Evolutionary conservation across 116 monocot species (phyloP).

Genomic region (Phalaenopsis hybrid): DNA sequence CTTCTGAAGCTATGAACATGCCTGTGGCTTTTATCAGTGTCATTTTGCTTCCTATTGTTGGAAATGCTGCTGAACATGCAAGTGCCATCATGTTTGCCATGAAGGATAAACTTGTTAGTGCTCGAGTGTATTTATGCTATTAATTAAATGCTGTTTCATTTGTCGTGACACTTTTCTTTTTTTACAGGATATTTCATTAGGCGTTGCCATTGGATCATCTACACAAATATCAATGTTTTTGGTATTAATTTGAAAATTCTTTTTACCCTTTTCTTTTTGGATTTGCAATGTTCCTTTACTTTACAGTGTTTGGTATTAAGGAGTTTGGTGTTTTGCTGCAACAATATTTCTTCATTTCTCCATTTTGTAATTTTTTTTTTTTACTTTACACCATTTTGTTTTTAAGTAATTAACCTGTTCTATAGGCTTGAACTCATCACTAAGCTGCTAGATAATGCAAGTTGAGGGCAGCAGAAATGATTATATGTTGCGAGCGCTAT

Average conservation of each 20-base stretch:
- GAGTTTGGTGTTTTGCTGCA: not conserved
- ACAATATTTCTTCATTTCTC: no score
- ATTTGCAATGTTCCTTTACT: no score
- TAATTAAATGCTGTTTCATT: not conserved
- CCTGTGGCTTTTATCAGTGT: slow-evolving; percentile 19
- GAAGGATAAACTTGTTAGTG: slow-evolving; percentile 17
- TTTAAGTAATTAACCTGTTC: no score
- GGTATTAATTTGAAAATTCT: no score
- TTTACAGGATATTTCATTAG: slow-evolving; percentile 17
- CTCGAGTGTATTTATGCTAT: not conserved
- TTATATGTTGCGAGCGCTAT: no score
- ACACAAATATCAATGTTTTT: slow-evolving; percentile 18
- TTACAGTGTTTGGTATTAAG: no score
- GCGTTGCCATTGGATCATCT: slow-evolving; percentile 26
- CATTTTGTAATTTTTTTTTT: no score
- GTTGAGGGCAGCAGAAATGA: no score
- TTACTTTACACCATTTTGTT: no score
- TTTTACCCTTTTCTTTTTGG: no score
- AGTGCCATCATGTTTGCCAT: slow-evolving; percentile 29
- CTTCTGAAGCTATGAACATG: slow-evolving; percentile 20
- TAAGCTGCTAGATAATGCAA: no score
- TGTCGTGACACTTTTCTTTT: not conserved
- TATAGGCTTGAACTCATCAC: no score
- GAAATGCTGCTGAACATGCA: not conserved
- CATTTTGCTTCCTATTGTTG: slow-evolving; percentile 31